These are phyloP conservation scores for Plenodomus tracheiphilus DNA, from an alignment of 2,329 filamentous ascomycete genomes.

Conservation along the genomic window DNA sequence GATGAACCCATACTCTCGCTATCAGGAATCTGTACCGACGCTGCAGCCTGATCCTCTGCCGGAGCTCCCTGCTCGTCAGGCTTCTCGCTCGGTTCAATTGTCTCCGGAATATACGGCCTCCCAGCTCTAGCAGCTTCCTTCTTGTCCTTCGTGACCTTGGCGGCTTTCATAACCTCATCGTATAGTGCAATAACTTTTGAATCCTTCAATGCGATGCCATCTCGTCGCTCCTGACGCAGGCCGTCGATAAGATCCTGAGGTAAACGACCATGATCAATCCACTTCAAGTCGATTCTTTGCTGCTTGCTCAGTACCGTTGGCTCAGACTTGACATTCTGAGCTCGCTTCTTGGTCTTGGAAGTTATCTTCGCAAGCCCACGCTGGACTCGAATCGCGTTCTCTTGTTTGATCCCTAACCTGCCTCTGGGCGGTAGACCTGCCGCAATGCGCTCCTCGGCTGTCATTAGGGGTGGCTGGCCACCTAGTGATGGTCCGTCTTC, in stretches of 20 bases:
- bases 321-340: conserved; percentile 13
- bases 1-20: neutral
- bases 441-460: conserved; percentile 32
- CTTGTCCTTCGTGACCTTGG: neutral
- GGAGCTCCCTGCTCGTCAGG: neutral
- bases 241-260: conserved; percentile 30
- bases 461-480: conserved; percentile 24
- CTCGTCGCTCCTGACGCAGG: conserved; percentile 23
- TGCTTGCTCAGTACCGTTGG: conserved; percentile 28
- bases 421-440: conserved; percentile 28
- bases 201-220: conserved; percentile 21
- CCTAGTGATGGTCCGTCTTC: conserved; percentile 7
- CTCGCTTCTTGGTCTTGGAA: conserved; percentile 19
- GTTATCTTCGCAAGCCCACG: conserved; percentile 20
- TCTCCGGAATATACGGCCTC: neutral
- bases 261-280: conserved; percentile 28
- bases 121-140: neutral
- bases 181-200: conserved; percentile 16
- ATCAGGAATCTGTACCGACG: neutral
- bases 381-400: conserved; percentile 29
- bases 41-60: neutral
- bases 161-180: conserved; percentile 10
- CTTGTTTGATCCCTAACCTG: conserved; percentile 24
- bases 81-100: neutral
- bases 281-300: conserved; percentile 28